Base-by-base conservation (phyloP, 2,329 filamentous ascomycete species). In the Leptographium galeiforme region DNA sequence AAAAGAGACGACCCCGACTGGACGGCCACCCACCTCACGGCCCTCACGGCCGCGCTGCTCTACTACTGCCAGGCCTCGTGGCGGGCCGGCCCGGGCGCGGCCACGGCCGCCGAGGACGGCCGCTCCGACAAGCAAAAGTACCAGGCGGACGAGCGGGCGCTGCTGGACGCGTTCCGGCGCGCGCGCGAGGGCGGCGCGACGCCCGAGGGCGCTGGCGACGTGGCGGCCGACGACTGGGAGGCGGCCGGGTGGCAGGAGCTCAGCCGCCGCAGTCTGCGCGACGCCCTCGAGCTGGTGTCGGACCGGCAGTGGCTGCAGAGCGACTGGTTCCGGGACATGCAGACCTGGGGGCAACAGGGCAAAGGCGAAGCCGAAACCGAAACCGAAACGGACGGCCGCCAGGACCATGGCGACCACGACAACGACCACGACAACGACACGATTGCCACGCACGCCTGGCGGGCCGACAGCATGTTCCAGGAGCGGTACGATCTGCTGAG, bases 381-480 rank as follows among this genome's bases (percentile, higher is more conserved):
- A 11, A 65, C 60, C 10, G 62, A 65, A 6, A 64, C 63, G 32
- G 66, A 64, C 3, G 67, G 67, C 38, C 64, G 62, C 1, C 64
- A 63, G n/a, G 70, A 70, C n/a, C 67, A 67, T 34, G 46, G 53
- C 19, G 70, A 70, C n/a, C 67, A 67, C 33, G 46, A 54, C 19
- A 49, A 45, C 48, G 57, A 43, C 16, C 63, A 61, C 5, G 61
- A 63, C 19, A 36, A 36, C 34, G 34, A 63, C 18, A 61, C 16
- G 13, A 52, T 66, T 16, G 53, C 55, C 13, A 62, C 68, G 40
- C 69, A 73, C 54, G 63, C 73, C 33, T 67, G 80, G 66, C 65
- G 74, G 54, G 69, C 74, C 10, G 78, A 81, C 57, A 85, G 82
- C 2, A 89, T 89, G 85, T 79, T 90, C 60, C 85, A 89, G 65